Conservation (phyloP, 23 red algal species). For the Gracilaria vermiculophylla region DNA sequence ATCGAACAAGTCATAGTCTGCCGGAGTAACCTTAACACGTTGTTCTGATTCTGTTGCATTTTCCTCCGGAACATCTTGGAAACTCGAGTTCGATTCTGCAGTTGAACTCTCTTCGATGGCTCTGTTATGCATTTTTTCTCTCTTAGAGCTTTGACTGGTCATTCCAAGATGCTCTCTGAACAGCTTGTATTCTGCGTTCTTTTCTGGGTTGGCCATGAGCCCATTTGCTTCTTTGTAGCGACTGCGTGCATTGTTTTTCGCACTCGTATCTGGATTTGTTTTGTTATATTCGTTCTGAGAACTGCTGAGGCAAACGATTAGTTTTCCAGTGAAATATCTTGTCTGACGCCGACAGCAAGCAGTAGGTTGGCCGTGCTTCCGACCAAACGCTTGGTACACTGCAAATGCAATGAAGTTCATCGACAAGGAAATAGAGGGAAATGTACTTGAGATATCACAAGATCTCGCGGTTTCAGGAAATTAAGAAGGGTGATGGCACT, state of each 20-base stretch:
- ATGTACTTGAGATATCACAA: too few relatives aligned
- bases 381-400: neutral
- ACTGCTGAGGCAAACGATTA: neutral
- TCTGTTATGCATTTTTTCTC: too few relatives aligned
- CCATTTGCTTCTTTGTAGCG: neutral
- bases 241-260: neutral
- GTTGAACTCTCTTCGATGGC: neutral
- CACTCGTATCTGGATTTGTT: neutral
- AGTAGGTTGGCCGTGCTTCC: neutral
- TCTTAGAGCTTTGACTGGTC: neutral
- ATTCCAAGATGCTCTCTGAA: constrained; percentile 2
- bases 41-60: neutral
- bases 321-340: neutral
- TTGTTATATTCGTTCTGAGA: neutral
- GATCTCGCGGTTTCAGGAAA: too few relatives aligned
- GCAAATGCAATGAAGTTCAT: neutral
- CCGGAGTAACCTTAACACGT: neutral
- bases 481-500: too few relatives aligned
- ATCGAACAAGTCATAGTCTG: constrained; percentile 48
- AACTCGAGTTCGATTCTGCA: neutral
- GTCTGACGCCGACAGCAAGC: neutral
- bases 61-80: neutral
- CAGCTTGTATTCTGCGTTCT: neutral
- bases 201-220: neutral
- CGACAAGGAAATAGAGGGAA: neutral